Evolutionary conservation across 495 filamentous ascomycete genomes (phyloP).

Genomic region (Elaphomyces granulatus): DNA sequence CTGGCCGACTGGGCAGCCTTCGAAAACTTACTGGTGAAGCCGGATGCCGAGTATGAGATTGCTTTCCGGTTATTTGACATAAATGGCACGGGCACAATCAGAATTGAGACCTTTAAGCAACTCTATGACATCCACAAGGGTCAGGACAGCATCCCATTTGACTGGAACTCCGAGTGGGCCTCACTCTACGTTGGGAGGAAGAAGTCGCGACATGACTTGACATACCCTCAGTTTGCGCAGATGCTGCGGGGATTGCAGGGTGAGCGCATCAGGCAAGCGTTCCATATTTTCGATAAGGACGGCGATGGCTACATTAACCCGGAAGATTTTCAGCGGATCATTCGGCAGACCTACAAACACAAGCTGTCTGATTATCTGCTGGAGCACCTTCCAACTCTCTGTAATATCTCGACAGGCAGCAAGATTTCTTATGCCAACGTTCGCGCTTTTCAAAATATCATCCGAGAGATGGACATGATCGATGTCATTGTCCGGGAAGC

Average conservation of each 20-base stretch:
- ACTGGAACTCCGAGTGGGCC: constrained; percentile 98
- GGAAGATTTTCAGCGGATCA: constrained; percentile 91
- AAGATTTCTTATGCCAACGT: constrained; percentile 98
- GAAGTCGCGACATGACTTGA: constrained; percentile 72
- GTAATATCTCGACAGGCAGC: constrained; percentile 82
- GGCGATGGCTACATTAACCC: constrained; percentile 96
- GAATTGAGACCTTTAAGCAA: constrained; percentile 70
- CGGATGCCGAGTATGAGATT: constrained; percentile 97
- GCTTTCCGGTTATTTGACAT: constrained; percentile 91
- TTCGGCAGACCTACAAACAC: constrained; percentile 81
- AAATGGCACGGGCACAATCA: constrained; percentile 65
- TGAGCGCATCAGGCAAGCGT: constrained; percentile 88
- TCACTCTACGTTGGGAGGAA: constrained; percentile 79
- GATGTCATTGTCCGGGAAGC: constrained; percentile 83
- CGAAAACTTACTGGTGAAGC: constrained; percentile 82
- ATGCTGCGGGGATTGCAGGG: constrained; percentile 95
- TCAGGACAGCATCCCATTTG: constrained; percentile 69
- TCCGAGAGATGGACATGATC: constrained; percentile 93
- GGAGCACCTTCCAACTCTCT: constrained; percentile 84
- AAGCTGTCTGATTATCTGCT: constrained; percentile 95
- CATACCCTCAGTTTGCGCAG: constrained; percentile 94
- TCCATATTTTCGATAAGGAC: constrained; percentile 81
- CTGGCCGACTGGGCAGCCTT: constrained; percentile 83
- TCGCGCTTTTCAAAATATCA: constrained; percentile 90
- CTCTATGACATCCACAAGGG: constrained; percentile 74